Percentiles rank a stretch among this genome's conserved stretches.
Conservation (phyloP, 768 basidiomycete species). For the Glaciozyma antarctica region DNA sequence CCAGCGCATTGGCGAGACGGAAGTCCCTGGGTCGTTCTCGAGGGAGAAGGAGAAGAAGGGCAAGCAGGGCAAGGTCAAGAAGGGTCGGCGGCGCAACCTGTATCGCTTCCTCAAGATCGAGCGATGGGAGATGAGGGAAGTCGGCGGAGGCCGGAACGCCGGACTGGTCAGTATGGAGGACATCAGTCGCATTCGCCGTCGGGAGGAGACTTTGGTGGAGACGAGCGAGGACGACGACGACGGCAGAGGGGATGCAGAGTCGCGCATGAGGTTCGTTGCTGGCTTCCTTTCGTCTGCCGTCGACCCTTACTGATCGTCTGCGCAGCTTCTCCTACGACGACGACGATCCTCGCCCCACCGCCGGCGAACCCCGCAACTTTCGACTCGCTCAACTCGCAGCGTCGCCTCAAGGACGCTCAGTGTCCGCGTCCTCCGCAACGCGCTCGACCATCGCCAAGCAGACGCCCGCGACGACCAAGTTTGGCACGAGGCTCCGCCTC, state of each 20-base stretch:
- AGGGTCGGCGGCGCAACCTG: conserved; percentile 30
- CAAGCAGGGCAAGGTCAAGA: conserved; percentile 30
- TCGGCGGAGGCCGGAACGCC: neutral
- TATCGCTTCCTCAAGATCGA: conserved; percentile 33
- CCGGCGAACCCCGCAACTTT: neutral
- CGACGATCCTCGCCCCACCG: conserved; percentile 25
- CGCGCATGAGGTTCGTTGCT: conserved; percentile 29
- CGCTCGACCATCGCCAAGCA: conserved; percentile 8
- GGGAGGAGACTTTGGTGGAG: neutral
- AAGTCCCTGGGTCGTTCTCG: conserved; percentile 22
- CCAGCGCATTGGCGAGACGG: conserved; percentile 80
- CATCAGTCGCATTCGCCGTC: neutral
- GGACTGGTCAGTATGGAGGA: conserved; percentile 20
- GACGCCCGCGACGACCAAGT: conserved; percentile 22
- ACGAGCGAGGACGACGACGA: conserved; percentile 9
- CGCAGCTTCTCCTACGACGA: conserved; percentile 32
- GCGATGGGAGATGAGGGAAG: conserved; percentile 27
- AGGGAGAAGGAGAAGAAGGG: conserved; percentile 26
- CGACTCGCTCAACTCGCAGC: conserved; percentile 3
- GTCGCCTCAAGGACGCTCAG: neutral
- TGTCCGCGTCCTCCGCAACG: conserved; percentile 2
- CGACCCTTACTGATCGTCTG: neutral
- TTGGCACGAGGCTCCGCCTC: conserved; percentile 22
- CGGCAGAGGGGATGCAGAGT: conserved; percentile 11
- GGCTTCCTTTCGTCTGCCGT: neutral